Base-by-base conservation (phyloP, 805 yeast genomes). In the Candida pseudofarinosa region DNA sequence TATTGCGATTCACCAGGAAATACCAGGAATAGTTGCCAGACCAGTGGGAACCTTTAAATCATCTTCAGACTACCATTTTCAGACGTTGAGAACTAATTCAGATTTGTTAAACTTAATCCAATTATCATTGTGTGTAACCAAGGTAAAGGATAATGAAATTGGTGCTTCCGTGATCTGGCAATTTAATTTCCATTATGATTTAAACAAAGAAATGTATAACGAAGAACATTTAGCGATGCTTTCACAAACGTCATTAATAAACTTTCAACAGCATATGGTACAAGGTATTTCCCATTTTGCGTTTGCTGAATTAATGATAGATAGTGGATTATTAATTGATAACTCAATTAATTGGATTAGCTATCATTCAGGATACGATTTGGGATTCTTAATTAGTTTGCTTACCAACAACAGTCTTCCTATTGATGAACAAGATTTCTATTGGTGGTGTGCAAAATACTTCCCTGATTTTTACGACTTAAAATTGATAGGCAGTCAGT, bases 121-220 rank as follows among this genome's bases (percentile, higher is more conserved):
- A 64, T 76, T 93, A 42, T 59, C 67, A 2, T 58, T 70, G 38
- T 70, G 75, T 50, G 65, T 65, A 3, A 61, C 67, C 14, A 69
- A 68, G 47, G 53, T 67, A 32, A 59, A 58, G 48, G 56, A 62
- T 38, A 60, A 62, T 46, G 72, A 67, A 47, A 50, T 63, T 37
- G 95, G 95, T 19, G 70, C 88, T 34, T 81, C 95, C 0, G 63
- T 88, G 18, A 88, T 97, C n/a, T 93, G 97, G 97, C 97, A 91
- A 61, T 90, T 93, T 69, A 93, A 93, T 63, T 89, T 93, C 69
- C 73, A 76, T 51, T 93, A 89, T 63, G 90, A 86, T 62, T 66
- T 86, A 31, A 71, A 76, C 32, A 69, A 73, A 28, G 93, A 88
- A 57, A 91, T 93, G 97, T 87, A 81, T 51, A 84, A 91, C 17